Evolutionary conservation across 2,329 filamentous ascomycete species (phyloP), one percentile per base, ranked within the genome.

Genomic region (Colletotrichum abscissum): DNA sequence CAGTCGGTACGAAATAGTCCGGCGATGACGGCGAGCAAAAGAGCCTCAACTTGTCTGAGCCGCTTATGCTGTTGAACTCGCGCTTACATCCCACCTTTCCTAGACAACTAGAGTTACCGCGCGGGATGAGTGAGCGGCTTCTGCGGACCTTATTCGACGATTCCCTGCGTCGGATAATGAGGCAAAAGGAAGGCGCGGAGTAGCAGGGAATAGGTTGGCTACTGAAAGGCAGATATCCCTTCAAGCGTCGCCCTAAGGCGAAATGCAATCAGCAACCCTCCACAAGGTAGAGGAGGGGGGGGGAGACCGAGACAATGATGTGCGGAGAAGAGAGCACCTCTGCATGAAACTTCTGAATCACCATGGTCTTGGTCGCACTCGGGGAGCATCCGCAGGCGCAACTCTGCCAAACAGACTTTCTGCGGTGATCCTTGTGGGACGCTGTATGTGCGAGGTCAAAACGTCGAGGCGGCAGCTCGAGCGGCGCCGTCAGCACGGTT

Each of bases 321-420:
- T 42, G 38, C 38, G 38, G 5, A 62, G 38, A 28, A 46, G 35
- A 24, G 62, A 26, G 55, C 24, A 42, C 56, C 57, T 67, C 28
- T 38, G 54, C 55, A 68, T 74, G 63, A 75, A 72, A 59, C 49
- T 16, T 12, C 22, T 46, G 60, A 71, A 71, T 62, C 55, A 35
- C 30, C 49, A 19, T 33, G 28, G 38, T 58, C 33, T 22, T 24
- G 19, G 33, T 73, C 55, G 54, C 42, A 9, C 46, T 60, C 55
- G 33, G 58, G 70, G 46, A 38, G n/a, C 14, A 30, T 64, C 62
- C 67, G 60, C n/a, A 22, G 30, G 16, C n/a, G 12, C 55, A 11
- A 9, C 22, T 38, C 16, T n/a, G 46, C 46, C n/a, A 26, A 49
- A 19, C 38, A 30, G 19, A 42, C 14, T 12, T 70, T 42, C 69